Base-by-base conservation (phyloP, 78 protist species). In the Tieghemostelium lacteum region DNA sequence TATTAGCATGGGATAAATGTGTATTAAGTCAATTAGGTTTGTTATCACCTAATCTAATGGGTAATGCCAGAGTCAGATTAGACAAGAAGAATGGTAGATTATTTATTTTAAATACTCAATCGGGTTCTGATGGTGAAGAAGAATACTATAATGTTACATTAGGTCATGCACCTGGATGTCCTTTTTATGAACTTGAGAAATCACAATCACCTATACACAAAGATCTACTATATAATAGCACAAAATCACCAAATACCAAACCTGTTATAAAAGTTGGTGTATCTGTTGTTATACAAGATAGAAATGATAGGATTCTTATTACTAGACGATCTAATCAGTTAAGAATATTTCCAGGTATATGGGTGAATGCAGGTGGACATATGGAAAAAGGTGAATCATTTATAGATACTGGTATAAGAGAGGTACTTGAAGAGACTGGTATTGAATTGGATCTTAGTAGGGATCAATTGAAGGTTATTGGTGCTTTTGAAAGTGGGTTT, bases 321-420 rank as follows among this genome's bases (percentile, higher is more conserved):
- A 83, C 91, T 28, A 83, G 69, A 24, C 49, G 91, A 58, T 60
- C 91, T 2, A 60, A 29, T 1, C 14, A 31, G 17, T 40, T 86
- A 31, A 73, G 93, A 75, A 67, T 75, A 28, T 86, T 86, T 2
- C 93, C 93, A 1, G 40, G 62, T 8, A 8, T 57, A 6, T 86
- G 93, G 93, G 93, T 86, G 22, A 16, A 55, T n/a, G 85, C 93
- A 6, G 93, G 93, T 61, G 93, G 93, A 28, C 93, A 86, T 62
- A 75, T 86, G 74, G 93, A 86, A 29, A 31, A 42, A n/a, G 64
- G 73, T 3, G 93, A 86, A 40, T 31, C 64, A 7, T 24, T 86
- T 28, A 10, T 73, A 3, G 85, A 86, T 2, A 75, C 93, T 4
- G 86, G 70, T 12, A 3, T 65, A 8, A 36, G 93, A 19, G 93